Percentiles rank a stretch among this genome's conserved stretches.
These are phyloP conservation scores for Candida boidinii DNA, from an alignment of 805 yeast genomes.

Conservation along the genomic window DNA sequence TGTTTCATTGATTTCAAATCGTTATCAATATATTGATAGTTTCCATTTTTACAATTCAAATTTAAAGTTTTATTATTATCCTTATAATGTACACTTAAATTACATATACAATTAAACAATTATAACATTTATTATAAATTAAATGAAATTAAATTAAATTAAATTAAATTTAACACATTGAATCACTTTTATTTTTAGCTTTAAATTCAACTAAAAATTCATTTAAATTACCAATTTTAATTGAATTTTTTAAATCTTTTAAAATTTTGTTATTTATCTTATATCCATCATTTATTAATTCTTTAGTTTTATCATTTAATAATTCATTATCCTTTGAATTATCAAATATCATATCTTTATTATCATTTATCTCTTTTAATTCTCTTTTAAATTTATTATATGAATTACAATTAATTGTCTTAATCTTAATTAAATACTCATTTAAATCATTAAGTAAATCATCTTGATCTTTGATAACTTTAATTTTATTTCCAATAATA, in stretches of 20 bases:
- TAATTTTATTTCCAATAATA: constrained; percentile 10
- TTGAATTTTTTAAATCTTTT: constrained; percentile 13
- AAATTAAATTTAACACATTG: constrained; percentile 5
- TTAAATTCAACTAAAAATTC: constrained; percentile 20
- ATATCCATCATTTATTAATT: constrained; percentile 15
- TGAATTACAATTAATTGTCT: constrained; percentile 14
- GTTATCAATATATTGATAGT: too few relatives aligned
- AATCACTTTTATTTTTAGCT: constrained; percentile 17
- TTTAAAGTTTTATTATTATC: too few relatives aligned
- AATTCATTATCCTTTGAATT: constrained; percentile 8
- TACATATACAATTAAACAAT: too few relatives aligned
- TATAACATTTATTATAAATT: too few relatives aligned
- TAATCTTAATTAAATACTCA: constrained; percentile 16
- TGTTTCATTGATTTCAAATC: too few relatives aligned
- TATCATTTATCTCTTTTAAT: constrained; percentile 4
- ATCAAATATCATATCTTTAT: constrained; percentile 6
- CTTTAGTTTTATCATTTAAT: constrained; percentile 13
- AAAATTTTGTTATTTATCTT: constrained; percentile 13
- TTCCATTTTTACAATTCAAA: too few relatives aligned
- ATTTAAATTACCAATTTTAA: constrained; percentile 16
- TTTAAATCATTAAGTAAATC: constrained; percentile 17
- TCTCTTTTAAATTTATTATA: constrained; percentile 9
- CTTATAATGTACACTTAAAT: too few relatives aligned
- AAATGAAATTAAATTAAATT: too few relatives aligned
- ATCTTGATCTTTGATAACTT: constrained; percentile 21